Evolutionary conservation across 1,139 yeast genomes (phyloP).

Genomic region (Ogataea hybrid): DNA sequence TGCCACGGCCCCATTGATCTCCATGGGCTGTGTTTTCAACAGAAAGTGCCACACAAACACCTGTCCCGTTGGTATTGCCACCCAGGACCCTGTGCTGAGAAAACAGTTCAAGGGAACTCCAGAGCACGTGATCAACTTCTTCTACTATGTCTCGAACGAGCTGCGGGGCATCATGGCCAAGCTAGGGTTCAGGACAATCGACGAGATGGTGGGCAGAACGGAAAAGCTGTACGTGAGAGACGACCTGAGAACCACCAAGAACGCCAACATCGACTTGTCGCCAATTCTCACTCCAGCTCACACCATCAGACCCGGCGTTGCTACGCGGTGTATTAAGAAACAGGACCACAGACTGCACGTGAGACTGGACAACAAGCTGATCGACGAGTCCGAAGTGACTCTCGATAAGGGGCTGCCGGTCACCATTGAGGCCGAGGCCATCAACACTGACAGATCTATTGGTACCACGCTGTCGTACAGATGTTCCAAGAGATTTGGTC

Average conservation of each 20-base stretch:
- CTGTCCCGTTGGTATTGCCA: constrained; percentile 98
- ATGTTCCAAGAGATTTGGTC: constrained; percentile 91
- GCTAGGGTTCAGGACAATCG: constrained; percentile 91
- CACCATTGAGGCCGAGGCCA: constrained; percentile 86
- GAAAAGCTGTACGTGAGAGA: constrained; percentile 86
- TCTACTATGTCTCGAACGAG: constrained; percentile 92
- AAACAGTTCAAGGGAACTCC: constrained; percentile 95
- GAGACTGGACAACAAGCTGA: constrained; percentile 90
- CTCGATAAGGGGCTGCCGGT: constrained; percentile 94
- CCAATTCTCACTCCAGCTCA: constrained; percentile 98
- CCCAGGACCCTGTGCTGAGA: constrained; percentile 94
- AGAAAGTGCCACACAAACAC: constrained; percentile 90
- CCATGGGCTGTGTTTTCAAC: constrained; percentile 97
- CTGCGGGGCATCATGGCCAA: constrained; percentile 90
- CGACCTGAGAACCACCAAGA: constrained; percentile 83
- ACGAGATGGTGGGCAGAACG: constrained; percentile 97
- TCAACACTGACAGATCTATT: constrained; percentile 93
- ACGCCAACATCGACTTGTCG: constrained; percentile 84
- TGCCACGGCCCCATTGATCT: constrained; percentile 95
- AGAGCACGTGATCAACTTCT: constrained; percentile 96
- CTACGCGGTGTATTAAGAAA: constrained; percentile 87
- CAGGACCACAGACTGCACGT: constrained; percentile 94
- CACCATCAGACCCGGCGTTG: constrained; percentile 96
- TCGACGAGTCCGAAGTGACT: constrained; percentile 93
- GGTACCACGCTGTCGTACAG: constrained; percentile 95